A percentile compares a stretch with the other conserved stretches of the same genome.
Conservation (phyloP, 225 moss, liverwort and hornwort species). For the Rhytidiadelphus loreus region DNA sequence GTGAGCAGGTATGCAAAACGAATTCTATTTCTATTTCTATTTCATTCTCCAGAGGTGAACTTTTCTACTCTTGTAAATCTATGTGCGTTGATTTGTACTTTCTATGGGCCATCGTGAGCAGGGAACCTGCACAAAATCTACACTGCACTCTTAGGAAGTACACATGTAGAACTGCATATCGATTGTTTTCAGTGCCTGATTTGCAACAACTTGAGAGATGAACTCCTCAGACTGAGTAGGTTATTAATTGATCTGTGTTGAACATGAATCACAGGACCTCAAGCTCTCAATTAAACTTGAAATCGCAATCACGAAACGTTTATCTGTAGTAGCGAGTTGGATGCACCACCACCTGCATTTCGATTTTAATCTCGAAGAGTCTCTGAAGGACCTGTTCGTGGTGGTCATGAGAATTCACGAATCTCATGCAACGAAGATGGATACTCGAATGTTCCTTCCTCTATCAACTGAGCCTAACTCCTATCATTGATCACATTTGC, state of each 20-base stretch:
- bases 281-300: not conserved
- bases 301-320: not conserved
- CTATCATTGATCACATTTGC: not conserved
- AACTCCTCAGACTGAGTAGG: not conserved
- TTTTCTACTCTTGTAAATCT: not conserved
- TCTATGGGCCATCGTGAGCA: not conserved
- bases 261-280: not conserved
- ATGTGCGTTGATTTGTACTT: not conserved
- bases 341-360: not conserved
- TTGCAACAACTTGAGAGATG: not conserved
- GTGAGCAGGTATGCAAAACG: slow-evolving; percentile 3
- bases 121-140: not conserved
- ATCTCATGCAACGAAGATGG: not conserved
- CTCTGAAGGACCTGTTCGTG: not conserved
- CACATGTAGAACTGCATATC: too few relatives aligned
- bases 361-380: not conserved
- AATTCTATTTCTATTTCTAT: not conserved
- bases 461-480: not conserved
- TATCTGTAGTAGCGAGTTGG: not conserved
- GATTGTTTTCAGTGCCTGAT: not conserved
- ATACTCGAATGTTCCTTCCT: not conserved
- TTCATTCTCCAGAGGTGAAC: not conserved
- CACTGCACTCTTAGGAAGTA: not conserved
- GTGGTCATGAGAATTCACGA: not conserved
- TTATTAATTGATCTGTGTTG: not conserved